Base-by-base conservation (phyloP, 2,329 filamentous ascomycete genomes). In the Diplodia corticola region DNA sequence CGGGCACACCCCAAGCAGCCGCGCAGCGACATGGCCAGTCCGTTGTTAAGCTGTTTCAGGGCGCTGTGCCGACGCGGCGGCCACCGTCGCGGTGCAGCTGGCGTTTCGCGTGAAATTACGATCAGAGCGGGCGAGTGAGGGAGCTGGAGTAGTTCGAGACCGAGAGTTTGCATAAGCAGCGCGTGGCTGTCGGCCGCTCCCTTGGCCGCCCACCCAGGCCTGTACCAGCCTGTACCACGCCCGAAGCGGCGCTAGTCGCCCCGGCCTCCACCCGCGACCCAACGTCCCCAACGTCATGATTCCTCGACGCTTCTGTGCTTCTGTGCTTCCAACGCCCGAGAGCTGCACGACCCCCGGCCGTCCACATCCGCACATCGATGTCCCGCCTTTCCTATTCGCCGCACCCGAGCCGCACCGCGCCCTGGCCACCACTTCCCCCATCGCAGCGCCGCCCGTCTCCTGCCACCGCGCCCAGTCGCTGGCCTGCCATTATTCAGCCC, bases 81-180 rank as follows among this genome's bases (percentile, higher is more conserved):
- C 22, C 53, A 15, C 30, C 9, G 50, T 48, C 48, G 61, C 50
- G 61, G 40, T 30, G 50, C 35, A 64, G 50, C 50, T 48, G 35
- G 7, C 35, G 50, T 64, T 55, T 64, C 61, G 50, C 49, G 35
- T 30, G 22, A 44, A 40, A 53, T 44, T 54, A 49, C 61, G 61
- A 53, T 64, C 46, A 28, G n/a, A 50, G 60, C 37, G 35, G 20
- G 4, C 20, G 35, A 9, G 5, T n/a, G n/a, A n/a, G n/a, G n/a
- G n/a, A n/a, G n/a, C n/a, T 44, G 40, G 40, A 44, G 40, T 44
- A n/a, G 61, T 46, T 64, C 61, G 33, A 30, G 61, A 54, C 50
- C 5, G 15, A 5, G 15, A 4, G 40, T 53, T 20, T 37, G 37
- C 61, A 64, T 55, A 55, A 64, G 61, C 61, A 64, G 59, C 33